Percentiles rank a stretch among this genome's conserved stretches.
These are phyloP conservation scores for Amylocarpus encephaloides DNA, from an alignment of 2,329 filamentous ascomycete genomes.

Conservation along the genomic window DNA sequence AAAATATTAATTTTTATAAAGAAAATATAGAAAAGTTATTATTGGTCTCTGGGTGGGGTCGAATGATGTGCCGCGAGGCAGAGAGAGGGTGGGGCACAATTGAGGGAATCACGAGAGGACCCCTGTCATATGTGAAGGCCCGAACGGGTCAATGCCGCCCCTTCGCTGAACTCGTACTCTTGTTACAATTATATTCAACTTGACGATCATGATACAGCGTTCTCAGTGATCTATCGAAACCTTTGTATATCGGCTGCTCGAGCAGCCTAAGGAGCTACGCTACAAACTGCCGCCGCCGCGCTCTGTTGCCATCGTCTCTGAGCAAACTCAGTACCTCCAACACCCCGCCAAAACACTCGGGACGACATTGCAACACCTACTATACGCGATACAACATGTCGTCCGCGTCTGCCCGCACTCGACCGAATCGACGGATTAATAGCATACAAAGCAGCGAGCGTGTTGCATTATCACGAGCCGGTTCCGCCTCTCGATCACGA, in stretches of 20 bases:
- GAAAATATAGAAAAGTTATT: background rate
- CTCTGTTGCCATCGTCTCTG: background rate
- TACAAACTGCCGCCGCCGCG: background rate
- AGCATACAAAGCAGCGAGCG: conserved; percentile 26
- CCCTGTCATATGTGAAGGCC: background rate
- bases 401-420: conserved; percentile 25
- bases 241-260: background rate
- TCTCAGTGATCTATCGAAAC: background rate
- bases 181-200: background rate
- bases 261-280: background rate
- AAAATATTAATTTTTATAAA: background rate
- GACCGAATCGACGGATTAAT: conserved; percentile 27
- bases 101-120: background rate
- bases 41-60: background rate
- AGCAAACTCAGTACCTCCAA: background rate
- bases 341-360: conserved; percentile 4
- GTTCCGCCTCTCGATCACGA: conserved; percentile 38
- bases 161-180: background rate
- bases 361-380: background rate
- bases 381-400: conserved; percentile 24
- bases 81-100: no score
- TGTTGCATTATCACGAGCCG: conserved; percentile 23
- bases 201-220: conserved; percentile 1
- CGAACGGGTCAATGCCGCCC: background rate
- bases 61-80: no score